Conservation (phyloP, 2,329 filamentous ascomycete genomes). For the Stagonosporopsis chrysanthemi region DNA sequence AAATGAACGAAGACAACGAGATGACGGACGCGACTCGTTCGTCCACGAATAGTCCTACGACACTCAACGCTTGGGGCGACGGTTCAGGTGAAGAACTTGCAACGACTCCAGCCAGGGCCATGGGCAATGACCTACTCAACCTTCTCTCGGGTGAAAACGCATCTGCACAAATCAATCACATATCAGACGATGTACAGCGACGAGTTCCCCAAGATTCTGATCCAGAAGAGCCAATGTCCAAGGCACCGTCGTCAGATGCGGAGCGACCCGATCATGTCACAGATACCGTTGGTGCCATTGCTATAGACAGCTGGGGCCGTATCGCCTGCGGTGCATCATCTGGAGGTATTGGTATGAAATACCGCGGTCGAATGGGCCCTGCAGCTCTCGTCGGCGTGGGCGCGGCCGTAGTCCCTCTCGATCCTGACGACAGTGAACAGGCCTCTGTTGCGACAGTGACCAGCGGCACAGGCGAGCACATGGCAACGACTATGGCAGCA, state of each 20-base stretch:
- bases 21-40: conserved; percentile 35
- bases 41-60: conserved; percentile 3
- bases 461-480: conserved; percentile 96
- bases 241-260: neutral
- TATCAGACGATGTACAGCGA: conserved; percentile 10
- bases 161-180: conserved; percentile 19
- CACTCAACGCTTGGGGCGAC: conserved; percentile 45
- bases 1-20: conserved; percentile 28
- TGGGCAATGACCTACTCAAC: neutral
- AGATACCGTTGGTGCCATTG: conserved; percentile 96
- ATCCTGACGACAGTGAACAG: conserved; percentile 72
- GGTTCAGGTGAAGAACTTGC: conserved; percentile 44
- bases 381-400: conserved; percentile 93
- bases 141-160: neutral
- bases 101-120: neutral
- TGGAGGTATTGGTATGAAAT: conserved; percentile 98
- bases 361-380: conserved; percentile 87
- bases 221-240: neutral
- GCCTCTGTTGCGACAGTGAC: conserved; percentile 83
- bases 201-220: neutral
- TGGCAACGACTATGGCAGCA: conserved; percentile 93
- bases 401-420: conserved; percentile 82
- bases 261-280: conserved; percentile 70
- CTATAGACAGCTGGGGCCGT: conserved; percentile 81
- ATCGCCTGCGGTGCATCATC: conserved; percentile 97